Evolutionary conservation across 176 grass and related monocot species (phyloP).

Genomic region (Calamus simplicifolius): DNA sequence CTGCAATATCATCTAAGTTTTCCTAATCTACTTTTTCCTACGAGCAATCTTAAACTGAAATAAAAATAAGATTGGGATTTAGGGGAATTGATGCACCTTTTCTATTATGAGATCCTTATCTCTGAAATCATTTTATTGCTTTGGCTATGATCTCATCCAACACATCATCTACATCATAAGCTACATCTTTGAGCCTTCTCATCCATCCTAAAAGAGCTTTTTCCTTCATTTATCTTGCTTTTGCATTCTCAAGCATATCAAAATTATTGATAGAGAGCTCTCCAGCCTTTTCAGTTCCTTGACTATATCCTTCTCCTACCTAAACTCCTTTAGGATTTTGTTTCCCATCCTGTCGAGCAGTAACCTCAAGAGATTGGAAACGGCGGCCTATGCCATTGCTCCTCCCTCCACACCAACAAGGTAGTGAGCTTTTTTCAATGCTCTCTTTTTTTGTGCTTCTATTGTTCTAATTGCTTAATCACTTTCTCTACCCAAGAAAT

Average conservation of each 20-base stretch:
- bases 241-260: background rate
- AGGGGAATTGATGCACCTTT: background rate
- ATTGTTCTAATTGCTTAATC: too few species aligned
- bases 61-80: background rate
- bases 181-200: background rate
- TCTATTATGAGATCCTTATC: background rate
- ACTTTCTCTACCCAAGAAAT: too few species aligned
- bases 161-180: background rate
- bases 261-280: background rate
- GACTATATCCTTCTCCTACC: background rate
- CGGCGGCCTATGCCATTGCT: conserved; percentile 7
- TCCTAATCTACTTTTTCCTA: background rate
- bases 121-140: background rate
- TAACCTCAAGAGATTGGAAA: conserved; percentile 8
- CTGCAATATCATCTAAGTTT: conserved; percentile 1
- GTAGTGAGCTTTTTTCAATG: too few species aligned
- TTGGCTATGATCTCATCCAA: background rate
- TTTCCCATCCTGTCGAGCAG: conserved; percentile 13
- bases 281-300: conserved; percentile 8
- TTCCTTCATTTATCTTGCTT: background rate
- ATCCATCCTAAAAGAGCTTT: background rate
- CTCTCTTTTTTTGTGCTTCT: too few species aligned
- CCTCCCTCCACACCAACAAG: background rate
- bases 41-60: background rate
- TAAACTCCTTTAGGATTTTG: conserved; percentile 1